phyloP scores from a whole-genome alignment of 345 rosid genomes.

The Acer negundo region DNA sequence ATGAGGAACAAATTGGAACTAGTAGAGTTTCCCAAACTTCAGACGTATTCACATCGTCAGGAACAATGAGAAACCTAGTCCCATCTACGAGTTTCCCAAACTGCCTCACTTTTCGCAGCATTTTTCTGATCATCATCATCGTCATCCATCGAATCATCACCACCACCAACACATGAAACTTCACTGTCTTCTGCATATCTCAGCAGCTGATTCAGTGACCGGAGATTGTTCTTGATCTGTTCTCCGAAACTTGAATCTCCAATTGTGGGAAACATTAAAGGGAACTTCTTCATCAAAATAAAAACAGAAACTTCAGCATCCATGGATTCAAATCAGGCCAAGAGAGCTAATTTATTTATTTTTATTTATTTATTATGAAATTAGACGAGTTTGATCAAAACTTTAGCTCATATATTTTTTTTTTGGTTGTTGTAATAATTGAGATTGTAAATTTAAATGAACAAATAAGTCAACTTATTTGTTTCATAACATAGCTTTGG shows the following conservation, averaged over 20 bases:
- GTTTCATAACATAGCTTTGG: too few relatives aligned
- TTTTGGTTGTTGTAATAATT: too few relatives aligned
- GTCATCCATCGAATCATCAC: too few relatives aligned
- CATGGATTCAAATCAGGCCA: neutral
- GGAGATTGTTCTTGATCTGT: neutral
- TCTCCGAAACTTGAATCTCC: neutral
- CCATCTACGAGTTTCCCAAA: constrained; percentile 4
- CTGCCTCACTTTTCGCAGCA: too few relatives aligned
- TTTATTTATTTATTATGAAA: too few relatives aligned
- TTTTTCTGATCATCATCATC: too few relatives aligned
- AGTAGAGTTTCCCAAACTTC: neutral
- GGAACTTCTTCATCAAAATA: neutral
- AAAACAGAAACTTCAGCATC: neutral
- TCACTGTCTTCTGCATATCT: too few relatives aligned
- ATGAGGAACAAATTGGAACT: neutral
- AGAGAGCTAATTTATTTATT: neutral
- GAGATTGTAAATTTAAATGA: too few relatives aligned
- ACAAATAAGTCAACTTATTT: too few relatives aligned
- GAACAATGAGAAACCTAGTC: constrained; percentile 25
- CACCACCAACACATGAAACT: too few relatives aligned
- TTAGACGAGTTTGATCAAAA: neutral
- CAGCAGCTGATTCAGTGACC: neutral
- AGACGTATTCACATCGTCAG: neutral
- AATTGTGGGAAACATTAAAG: neutral
- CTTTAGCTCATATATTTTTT: too few relatives aligned